phyloP scores from a whole-genome alignment of 2,329 filamentous ascomycete genomes.

The Xylaria sp. region DNA sequence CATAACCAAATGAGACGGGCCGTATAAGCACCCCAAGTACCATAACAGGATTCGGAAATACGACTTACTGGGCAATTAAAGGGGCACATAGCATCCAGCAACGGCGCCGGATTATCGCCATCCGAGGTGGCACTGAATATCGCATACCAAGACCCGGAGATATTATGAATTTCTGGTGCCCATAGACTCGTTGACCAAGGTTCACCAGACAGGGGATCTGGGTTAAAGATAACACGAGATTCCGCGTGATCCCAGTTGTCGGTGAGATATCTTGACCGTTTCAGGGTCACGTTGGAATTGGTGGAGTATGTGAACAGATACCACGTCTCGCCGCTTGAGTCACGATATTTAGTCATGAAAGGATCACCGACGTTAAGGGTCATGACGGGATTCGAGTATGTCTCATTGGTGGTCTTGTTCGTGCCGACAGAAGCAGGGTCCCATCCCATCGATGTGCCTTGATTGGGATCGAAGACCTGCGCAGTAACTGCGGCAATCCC shows the following conservation, averaged over 20 bases:
- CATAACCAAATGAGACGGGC: background rate
- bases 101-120: slow-evolving; percentile 49
- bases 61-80: slow-evolving; percentile 50
- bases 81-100: slow-evolving; percentile 51
- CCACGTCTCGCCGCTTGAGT: slow-evolving; percentile 49
- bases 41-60: background rate
- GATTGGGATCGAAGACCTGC: slow-evolving; percentile 50
- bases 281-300: slow-evolving; percentile 54
- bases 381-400: slow-evolving; percentile 56
- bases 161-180: slow-evolving; percentile 53
- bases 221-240: slow-evolving; percentile 52
- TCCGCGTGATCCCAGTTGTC: slow-evolving; percentile 56
- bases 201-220: slow-evolving; percentile 47
- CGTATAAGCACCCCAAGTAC: background rate
- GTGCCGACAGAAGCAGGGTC: slow-evolving; percentile 50
- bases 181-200: slow-evolving; percentile 53
- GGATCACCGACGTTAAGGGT: slow-evolving; percentile 54
- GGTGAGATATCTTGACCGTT: slow-evolving; percentile 52
- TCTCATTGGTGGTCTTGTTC: slow-evolving; percentile 52
- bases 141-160: slow-evolving; percentile 49
- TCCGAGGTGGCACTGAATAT: slow-evolving; percentile 53
- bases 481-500: slow-evolving; percentile 27
- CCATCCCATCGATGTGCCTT: slow-evolving; percentile 47
- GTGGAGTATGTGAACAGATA: slow-evolving; percentile 56
- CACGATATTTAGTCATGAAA: slow-evolving; percentile 53